A percentile compares a stretch with the other conserved stretches of the same genome.
Conservation (phyloP, 2,329 filamentous ascomycete genomes). For the Aspergillus quadricinctus region DNA sequence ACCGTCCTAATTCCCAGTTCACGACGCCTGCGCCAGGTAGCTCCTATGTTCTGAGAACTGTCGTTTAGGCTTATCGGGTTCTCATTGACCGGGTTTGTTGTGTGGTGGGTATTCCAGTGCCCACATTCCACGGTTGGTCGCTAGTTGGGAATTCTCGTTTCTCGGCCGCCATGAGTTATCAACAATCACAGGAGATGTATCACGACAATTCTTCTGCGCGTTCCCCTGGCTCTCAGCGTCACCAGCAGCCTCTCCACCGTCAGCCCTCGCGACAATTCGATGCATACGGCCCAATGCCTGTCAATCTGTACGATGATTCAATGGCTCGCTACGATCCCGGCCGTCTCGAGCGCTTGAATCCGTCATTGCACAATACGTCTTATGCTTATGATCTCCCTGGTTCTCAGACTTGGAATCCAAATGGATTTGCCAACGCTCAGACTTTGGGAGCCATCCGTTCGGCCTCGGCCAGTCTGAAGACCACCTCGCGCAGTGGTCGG, state of each 20-base stretch:
- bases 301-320: slow-evolving; percentile 68
- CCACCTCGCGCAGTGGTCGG: slow-evolving; percentile 48
- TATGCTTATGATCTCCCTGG: slow-evolving; percentile 65
- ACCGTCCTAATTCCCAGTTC: neutral
- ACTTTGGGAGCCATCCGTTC: slow-evolving; percentile 60
- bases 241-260: slow-evolving; percentile 61
- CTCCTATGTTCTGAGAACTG: slow-evolving; percentile 31
- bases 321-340: slow-evolving; percentile 54
- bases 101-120: slow-evolving; percentile 26
- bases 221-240: slow-evolving; percentile 69
- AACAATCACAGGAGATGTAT: slow-evolving; percentile 51
- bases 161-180: slow-evolving; percentile 33
- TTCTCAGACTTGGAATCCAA: slow-evolving; percentile 78
- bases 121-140: slow-evolving; percentile 28
- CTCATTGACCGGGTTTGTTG: slow-evolving; percentile 20
- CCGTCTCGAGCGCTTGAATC: slow-evolving; percentile 54
- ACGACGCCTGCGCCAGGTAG: slow-evolving; percentile 14
- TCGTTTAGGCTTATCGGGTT: slow-evolving; percentile 16
- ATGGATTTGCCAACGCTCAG: slow-evolving; percentile 63
- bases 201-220: slow-evolving; percentile 67
- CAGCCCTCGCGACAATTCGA: slow-evolving; percentile 77
- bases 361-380: slow-evolving; percentile 53
- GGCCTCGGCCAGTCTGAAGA: slow-evolving; percentile 55
- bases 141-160: slow-evolving; percentile 21
- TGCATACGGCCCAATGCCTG: slow-evolving; percentile 61